These are phyloP conservation scores for Cercospora nicotianae DNA, from an alignment of 2,329 filamentous ascomycete genomes.

Conservation along the genomic window DNA sequence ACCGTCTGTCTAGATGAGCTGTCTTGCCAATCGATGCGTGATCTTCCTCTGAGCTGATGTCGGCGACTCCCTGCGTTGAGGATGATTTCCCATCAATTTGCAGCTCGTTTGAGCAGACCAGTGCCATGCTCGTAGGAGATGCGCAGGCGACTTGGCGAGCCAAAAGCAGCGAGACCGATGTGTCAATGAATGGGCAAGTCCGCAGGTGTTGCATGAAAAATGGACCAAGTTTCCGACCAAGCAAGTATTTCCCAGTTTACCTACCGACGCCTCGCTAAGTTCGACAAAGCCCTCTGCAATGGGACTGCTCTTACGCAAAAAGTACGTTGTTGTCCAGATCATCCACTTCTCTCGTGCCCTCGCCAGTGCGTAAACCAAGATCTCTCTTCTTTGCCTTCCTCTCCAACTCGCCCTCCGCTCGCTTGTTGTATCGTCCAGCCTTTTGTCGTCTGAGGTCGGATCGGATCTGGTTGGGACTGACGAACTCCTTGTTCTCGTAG, in stretches of 20 bases:
- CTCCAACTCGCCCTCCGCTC: conserved; percentile 73
- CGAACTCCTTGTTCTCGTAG: conserved; percentile 97
- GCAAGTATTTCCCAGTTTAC: not conserved
- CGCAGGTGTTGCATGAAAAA: not conserved
- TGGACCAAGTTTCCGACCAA: not conserved
- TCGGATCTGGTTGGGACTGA: conserved; percentile 88
- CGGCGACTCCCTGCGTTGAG: not conserved
- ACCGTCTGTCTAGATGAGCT: not conserved
- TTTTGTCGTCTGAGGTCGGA: conserved; percentile 75
- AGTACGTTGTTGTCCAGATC: conserved; percentile 74
- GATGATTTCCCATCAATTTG: not conserved
- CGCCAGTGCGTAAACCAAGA: conserved; percentile 71
- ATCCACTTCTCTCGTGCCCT: conserved; percentile 62
- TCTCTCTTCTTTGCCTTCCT: conserved; percentile 71
- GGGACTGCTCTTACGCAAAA: conserved; percentile 63
- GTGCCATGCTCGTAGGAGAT: not conserved
- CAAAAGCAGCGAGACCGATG: not conserved
- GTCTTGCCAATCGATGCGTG: not conserved
- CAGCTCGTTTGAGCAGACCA: not conserved
- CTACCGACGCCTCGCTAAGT: conserved; percentile 14
- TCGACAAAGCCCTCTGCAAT: not conserved
- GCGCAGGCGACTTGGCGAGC: not conserved
- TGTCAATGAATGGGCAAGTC: not conserved
- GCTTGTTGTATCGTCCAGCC: conserved; percentile 73
- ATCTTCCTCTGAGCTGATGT: not conserved